Evolutionary conservation across 2,329 filamentous ascomycete species (phyloP).

Genomic region (Fusarium begoniae): DNA sequence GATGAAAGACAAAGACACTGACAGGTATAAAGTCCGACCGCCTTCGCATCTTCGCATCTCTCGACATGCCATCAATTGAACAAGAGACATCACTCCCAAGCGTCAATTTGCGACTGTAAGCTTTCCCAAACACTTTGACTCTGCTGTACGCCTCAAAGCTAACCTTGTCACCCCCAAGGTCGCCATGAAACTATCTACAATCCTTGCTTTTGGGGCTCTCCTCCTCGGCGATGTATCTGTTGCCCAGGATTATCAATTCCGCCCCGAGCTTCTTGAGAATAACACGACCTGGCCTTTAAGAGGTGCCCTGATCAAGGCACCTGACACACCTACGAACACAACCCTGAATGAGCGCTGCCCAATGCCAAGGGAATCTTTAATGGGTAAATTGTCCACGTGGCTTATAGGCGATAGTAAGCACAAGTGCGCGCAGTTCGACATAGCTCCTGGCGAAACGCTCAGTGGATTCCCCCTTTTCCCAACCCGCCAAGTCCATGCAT

Average conservation of each 20-base stretch:
- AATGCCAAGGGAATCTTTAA: not conserved
- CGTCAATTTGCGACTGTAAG: not conserved
- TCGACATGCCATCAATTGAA: not conserved
- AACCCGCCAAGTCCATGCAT: not conserved
- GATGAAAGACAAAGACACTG: too few species aligned
- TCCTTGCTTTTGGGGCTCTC: not conserved
- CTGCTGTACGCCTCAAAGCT: not conserved
- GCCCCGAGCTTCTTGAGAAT: not conserved
- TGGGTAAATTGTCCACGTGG: fast-evolving
- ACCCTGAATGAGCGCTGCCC: not conserved
- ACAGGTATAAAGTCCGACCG: not conserved
- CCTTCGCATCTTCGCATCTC: not conserved
- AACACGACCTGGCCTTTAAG: not conserved
- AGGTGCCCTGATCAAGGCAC: not conserved
- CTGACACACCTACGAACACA: not conserved
- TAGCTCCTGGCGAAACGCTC: not conserved
- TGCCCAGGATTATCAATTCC: not conserved
- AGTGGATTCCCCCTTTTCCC: not conserved
- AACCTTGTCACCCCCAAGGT: fast-evolving
- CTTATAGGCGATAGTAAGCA: not conserved
- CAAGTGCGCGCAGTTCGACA: not conserved
- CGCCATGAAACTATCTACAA: not conserved
- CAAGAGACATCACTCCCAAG: not conserved
- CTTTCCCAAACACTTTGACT: not conserved
- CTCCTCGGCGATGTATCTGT: not conserved